Conservation (phyloP, 2,329 filamentous ascomycete genomes). For the Daldinia sp. region DNA sequence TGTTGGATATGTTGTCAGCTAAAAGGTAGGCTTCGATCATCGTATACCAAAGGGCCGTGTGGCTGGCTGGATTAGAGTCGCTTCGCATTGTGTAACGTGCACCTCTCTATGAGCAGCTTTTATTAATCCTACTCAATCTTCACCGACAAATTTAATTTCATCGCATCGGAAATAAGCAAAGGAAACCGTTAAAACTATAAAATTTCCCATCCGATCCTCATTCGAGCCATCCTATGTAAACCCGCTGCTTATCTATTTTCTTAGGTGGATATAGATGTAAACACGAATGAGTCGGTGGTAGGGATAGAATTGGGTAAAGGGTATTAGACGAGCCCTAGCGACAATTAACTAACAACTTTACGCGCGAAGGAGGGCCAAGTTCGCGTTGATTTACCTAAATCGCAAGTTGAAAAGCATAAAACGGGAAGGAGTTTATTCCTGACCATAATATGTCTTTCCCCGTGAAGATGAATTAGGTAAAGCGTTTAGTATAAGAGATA, state of each 20-base stretch:
- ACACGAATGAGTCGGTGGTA: background rate
- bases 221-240: background rate
- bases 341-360: constrained; percentile 13
- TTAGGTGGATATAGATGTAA: background rate
- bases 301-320: constrained; percentile 11
- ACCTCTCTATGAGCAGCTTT: constrained; percentile 19
- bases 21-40: background rate
- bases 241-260: background rate
- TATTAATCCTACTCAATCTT: constrained; percentile 26
- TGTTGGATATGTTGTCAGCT: background rate
- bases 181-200: background rate
- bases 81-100: constrained; percentile 35
- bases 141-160: constrained; percentile 10
- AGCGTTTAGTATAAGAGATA: background rate
- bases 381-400: background rate
- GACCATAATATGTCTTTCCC: background rate
- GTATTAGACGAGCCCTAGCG: constrained; percentile 9
- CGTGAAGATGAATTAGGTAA: background rate
- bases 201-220: background rate
- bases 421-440: background rate
- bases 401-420: background rate
- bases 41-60: constrained; percentile 26
- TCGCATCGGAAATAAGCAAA: background rate
- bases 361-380: background rate
- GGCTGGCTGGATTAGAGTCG: constrained; percentile 27